Evolutionary conservation across 495 filamentous ascomycete species (phyloP), one percentile per base, ranked within the genome.

Genomic region (Penicillium salamii): DNA sequence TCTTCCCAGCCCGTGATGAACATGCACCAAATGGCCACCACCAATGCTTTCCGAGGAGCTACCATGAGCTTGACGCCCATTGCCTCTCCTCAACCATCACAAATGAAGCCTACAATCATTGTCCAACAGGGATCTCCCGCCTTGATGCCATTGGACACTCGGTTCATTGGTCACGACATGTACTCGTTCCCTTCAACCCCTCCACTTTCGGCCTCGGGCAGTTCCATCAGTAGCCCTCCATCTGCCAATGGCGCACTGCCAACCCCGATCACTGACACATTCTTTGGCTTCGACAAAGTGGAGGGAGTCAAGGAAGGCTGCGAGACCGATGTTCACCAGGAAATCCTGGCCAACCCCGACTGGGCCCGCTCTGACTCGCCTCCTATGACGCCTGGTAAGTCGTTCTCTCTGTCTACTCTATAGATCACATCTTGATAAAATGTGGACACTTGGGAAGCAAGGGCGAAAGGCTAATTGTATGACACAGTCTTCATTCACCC

Each of bases 331-430:
- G 82, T 83, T 5, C 79, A 86, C 68, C 79, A 85, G 33, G 85
- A 93, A 73, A 83, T 82, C 60, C 80, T 95, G 54, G 84, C 89
- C 39, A 79, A 77, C 55, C 78, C 85, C 56, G 88, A 92, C 50
- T 95, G 87, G 85, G 71, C 83, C 31, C 82, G 81, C 59, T 85
- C 81, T 34, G 79, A 78, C 14, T 95, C 90, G 18, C 91, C 93
- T 49, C 89, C 90, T 7, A 79, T 97, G 77, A 93, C 91, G 62
- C 93, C 93, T 82, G 88, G 91, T 97, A 86, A 69, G 90, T 85
- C 33, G 12, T 32, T 32, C 29, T 32, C 24, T 28, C 29, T 32
- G 11, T 32, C 29, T 13, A 11, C 5, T 32, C 29, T 50, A 15
- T 53, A 58, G 54, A 58, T 42, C 44, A 51, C 36, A 47, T 29